Conservation (phyloP, 306 rosid species). For the Rosa chinensis region DNA sequence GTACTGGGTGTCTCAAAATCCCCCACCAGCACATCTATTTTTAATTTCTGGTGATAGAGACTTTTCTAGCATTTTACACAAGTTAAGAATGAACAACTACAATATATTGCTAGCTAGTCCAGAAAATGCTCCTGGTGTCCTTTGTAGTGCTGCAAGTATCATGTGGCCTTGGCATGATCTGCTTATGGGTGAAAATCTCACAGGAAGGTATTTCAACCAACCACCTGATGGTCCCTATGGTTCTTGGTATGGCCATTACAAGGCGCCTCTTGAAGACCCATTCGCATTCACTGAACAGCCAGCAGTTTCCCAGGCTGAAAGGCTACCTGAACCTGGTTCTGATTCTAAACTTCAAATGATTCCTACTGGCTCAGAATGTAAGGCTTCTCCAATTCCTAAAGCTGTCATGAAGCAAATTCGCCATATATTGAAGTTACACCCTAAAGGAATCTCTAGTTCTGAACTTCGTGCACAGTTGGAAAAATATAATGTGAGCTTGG, state of each 20-base stretch:
- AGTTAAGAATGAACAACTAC: conserved; percentile 85
- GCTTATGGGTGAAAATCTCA: conserved; percentile 62
- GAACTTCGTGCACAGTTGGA: conserved; percentile 50
- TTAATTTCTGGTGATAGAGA: conserved; percentile 76
- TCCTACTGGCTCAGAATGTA: conserved; percentile 37
- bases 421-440: conserved; percentile 42
- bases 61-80: conserved; percentile 69
- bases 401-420: conserved; percentile 33
- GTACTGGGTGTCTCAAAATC: conserved; percentile 91
- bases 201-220: conserved; percentile 67
- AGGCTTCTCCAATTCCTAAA: conserved; percentile 39
- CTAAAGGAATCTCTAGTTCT: conserved; percentile 50
- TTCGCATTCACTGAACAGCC: conserved; percentile 35
- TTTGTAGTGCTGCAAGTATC: conserved; percentile 87
- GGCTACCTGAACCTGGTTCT: conserved; percentile 31
- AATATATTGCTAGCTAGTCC: conserved; percentile 76
- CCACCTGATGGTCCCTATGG: conserved; percentile 77
- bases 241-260: conserved; percentile 80
- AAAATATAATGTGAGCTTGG: conserved; percentile 31
- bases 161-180: conserved; percentile 85
- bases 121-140: conserved; percentile 48
- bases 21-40: conserved; percentile 96
- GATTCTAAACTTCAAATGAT: conserved; percentile 31
- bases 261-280: conserved; percentile 61
- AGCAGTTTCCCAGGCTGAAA: conserved; percentile 30